Conservation (phyloP, 768 basidiomycete genomes). For the Arthromyces matolae region DNA sequence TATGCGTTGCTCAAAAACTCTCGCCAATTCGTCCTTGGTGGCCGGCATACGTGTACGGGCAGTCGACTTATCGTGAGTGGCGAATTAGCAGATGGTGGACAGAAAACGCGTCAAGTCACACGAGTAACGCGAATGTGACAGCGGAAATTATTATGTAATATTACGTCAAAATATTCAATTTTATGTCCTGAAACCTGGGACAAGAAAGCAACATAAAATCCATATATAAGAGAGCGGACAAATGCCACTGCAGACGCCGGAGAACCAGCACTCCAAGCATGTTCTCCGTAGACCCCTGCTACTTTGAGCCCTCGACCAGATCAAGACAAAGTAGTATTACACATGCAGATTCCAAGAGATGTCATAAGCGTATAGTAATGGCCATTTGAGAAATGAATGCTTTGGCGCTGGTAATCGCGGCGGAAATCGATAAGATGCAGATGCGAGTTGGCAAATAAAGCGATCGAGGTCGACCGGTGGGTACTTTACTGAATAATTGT, state of each 20-base stretch:
- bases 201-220: slow-evolving; percentile 3
- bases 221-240: slow-evolving; percentile 2
- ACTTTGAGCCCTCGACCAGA: slow-evolving; percentile 17
- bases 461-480: slow-evolving; percentile 14
- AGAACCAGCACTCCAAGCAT: slow-evolving; percentile 13
- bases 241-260: slow-evolving; percentile 10
- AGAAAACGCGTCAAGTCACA: slow-evolving; percentile 11
- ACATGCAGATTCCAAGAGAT: slow-evolving; percentile 37
- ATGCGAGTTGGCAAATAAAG: slow-evolving; percentile 16
- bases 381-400: slow-evolving; percentile 18
- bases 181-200: slow-evolving; percentile 16
- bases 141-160: background rate
- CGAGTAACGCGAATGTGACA: slow-evolving; percentile 9
- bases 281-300: slow-evolving; percentile 11
- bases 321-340: slow-evolving; percentile 27
- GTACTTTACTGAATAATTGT: slow-evolving; percentile 17
- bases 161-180: slow-evolving; percentile 1
- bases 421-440: slow-evolving; percentile 21
- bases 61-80: slow-evolving; percentile 9
- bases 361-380: slow-evolving; percentile 30
- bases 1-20: slow-evolving; percentile 22
- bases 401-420: slow-evolving; percentile 19
- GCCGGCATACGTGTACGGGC: no score
- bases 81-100: background rate
- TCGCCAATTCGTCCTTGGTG: slow-evolving; percentile 24